Conservation (phyloP, 202 grass and related monocot species). For the Miscanthus sacchariflorus region DNA sequence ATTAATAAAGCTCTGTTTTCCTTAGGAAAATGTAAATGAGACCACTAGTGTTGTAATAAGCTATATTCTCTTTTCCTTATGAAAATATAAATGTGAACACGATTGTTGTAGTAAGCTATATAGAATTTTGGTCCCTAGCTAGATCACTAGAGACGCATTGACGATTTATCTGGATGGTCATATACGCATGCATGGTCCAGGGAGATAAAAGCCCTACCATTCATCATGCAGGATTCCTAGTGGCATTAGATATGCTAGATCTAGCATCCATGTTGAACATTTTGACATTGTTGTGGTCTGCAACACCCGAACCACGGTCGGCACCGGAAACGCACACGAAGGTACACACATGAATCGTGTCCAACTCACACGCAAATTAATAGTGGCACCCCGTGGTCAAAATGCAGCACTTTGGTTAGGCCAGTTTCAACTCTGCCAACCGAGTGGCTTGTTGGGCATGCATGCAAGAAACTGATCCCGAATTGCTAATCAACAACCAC, state of each 20-base stretch:
- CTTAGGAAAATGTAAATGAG: too few species aligned
- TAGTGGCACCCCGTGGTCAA: slow-evolving; percentile 37
- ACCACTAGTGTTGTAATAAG: too few species aligned
- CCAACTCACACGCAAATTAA: slow-evolving; percentile 15
- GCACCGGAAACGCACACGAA: neutral
- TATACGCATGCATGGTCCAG: neutral
- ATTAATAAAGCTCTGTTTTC: too few species aligned
- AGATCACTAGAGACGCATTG: neutral
- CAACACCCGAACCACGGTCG: neutral
- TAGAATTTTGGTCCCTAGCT: neutral
- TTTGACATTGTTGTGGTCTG: slow-evolving; percentile 10
- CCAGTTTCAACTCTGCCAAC: slow-evolving; percentile 35
- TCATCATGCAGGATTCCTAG: slow-evolving; percentile 27
- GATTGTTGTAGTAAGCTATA: too few species aligned
- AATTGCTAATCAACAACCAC: neutral
- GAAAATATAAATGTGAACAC: too few species aligned
- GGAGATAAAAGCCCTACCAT: neutral
- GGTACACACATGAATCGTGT: neutral
- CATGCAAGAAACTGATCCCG: slow-evolving; percentile 8
- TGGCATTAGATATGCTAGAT: slow-evolving; percentile 26
- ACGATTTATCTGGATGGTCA: neutral
- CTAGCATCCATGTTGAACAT: slow-evolving; percentile 23
- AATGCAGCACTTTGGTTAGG: slow-evolving; percentile 45
- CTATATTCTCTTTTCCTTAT: too few species aligned
- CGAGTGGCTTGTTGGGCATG: slow-evolving; percentile 21